Percentiles rank a stretch among this genome's conserved stretches.
Conservation (phyloP, 2,329 filamentous ascomycete genomes). For the Penicillium vulpinum region DNA sequence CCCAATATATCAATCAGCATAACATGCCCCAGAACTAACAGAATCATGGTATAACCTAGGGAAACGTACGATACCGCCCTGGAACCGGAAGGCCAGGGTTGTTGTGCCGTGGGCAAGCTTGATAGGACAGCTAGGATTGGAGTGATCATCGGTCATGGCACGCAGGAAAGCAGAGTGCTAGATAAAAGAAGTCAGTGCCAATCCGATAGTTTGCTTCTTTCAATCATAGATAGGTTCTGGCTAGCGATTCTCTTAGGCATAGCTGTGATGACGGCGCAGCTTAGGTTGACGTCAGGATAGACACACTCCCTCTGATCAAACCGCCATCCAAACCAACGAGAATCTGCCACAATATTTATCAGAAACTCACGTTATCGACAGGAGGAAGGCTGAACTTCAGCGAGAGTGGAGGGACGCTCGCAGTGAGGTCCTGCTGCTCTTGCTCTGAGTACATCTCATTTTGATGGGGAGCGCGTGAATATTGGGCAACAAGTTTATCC, state of each 20-base stretch:
- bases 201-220: not conserved
- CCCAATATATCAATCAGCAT: not conserved
- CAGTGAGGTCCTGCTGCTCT: constrained; percentile 71
- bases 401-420: constrained; percentile 72
- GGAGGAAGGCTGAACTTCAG: constrained; percentile 95
- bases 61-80: constrained; percentile 74
- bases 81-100: constrained; percentile 95
- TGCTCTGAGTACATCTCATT: constrained; percentile 71
- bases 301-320: not conserved
- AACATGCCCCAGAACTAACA: not conserved
- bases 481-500: constrained; percentile 91
- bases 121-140: constrained; percentile 96
- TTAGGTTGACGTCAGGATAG: constrained; percentile 16
- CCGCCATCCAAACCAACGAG: constrained; percentile 3
- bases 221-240: not conserved
- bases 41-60: not conserved
- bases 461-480: constrained; percentile 75
- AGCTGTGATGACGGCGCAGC: constrained; percentile 6
- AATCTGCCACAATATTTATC: not conserved
- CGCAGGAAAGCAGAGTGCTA: constrained; percentile 93
- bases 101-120: constrained; percentile 99
- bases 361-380: constrained; percentile 72
- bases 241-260: constrained; percentile 1
- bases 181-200: constrained; percentile 9
- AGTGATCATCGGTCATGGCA: constrained; percentile 93